Evolutionary conservation across 2,329 filamentous ascomycete species (phyloP), one percentile per base, ranked within the genome.

Genomic region (Chaetomium globosum): DNA sequence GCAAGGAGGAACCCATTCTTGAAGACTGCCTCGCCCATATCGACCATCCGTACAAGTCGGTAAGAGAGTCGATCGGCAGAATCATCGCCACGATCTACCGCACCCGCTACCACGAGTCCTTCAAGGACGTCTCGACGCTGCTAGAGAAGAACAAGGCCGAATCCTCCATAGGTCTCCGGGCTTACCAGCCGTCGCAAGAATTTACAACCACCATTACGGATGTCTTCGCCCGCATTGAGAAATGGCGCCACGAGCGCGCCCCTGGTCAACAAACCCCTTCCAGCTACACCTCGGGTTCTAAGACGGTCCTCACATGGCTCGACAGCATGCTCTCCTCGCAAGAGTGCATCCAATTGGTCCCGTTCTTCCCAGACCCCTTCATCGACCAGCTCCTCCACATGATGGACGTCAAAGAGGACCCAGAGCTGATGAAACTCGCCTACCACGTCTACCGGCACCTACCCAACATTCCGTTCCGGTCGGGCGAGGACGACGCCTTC

Each of bases 351-450:
- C 90, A 95, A 74, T 85, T 99, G 16, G 87, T 96, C 21, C 87
- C 89, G 3, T 98, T 97, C 84, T 98, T 99, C 81, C 90, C 93
- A 0, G 85, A 91, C 43, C 83, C 90, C 0, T 94, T 98, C 74
- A 95, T 96, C 76, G 91, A 95, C 72, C 91, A 97, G 75, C 85
- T 99, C 16, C 81, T 99, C 60, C 93, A 99, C 81, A 99, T 99
- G 95, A 99, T 99, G 94, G 95, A 99, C 74, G 92, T 99, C 76
- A 98, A 98, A 77, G 95, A 99, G 77, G 95, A 99, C 73, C 93
- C 92, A 0, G 96, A 99, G 77, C 84, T 99, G 2, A 96, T 97
- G 82, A 89, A 91, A 10, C 84, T 97, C 9, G 94, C 95, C 0
- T 99, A 98, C 75, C 93, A 97, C 74, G 95, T 99, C 51, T 99